Conservation (phyloP, 2,329 filamentous ascomycete species). For the Pestalotiopsis sp. region DNA sequence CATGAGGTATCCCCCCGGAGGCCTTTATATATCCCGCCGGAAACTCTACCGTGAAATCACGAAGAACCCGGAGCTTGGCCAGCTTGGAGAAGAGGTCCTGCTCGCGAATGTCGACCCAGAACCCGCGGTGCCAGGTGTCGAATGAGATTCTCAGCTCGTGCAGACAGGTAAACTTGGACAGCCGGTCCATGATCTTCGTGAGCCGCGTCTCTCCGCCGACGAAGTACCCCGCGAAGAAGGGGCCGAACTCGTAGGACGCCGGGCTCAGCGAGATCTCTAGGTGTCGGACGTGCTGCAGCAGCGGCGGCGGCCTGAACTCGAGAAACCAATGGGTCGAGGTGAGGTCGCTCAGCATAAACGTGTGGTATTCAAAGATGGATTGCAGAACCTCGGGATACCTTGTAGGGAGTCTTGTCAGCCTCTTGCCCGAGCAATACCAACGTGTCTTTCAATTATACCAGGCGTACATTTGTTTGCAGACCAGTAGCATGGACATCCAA, state of each 20-base stretch:
- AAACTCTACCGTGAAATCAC: slow-evolving; percentile 29
- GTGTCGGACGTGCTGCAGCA: slow-evolving; percentile 25
- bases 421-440: background rate
- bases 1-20: background rate
- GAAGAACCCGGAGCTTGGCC: slow-evolving; percentile 21
- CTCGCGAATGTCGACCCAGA: slow-evolving; percentile 33
- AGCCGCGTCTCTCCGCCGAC: background rate
- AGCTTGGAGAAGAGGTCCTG: slow-evolving; percentile 21
- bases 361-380: slow-evolving; percentile 33
- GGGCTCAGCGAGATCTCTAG: slow-evolving; percentile 31
- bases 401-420: background rate
- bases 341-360: slow-evolving; percentile 32
- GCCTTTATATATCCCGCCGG: slow-evolving; percentile 19
- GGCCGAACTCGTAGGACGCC: slow-evolving; percentile 26
- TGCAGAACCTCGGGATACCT: slow-evolving; percentile 34
- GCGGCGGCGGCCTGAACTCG: slow-evolving; percentile 25
- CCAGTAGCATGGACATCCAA: slow-evolving; percentile 25
- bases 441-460: too few species aligned
- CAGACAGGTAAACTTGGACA: slow-evolving; percentile 24
- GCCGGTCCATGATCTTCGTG: slow-evolving; percentile 18
- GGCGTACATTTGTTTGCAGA: slow-evolving; percentile 34
- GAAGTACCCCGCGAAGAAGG: slow-evolving; percentile 21
- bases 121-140: slow-evolving; percentile 31
- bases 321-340: slow-evolving; percentile 32
- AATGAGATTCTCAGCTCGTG: slow-evolving; percentile 31